phyloP scores from a whole-genome alignment of 352 stramenopile species.

The Phytopythium delawarense region DNA sequence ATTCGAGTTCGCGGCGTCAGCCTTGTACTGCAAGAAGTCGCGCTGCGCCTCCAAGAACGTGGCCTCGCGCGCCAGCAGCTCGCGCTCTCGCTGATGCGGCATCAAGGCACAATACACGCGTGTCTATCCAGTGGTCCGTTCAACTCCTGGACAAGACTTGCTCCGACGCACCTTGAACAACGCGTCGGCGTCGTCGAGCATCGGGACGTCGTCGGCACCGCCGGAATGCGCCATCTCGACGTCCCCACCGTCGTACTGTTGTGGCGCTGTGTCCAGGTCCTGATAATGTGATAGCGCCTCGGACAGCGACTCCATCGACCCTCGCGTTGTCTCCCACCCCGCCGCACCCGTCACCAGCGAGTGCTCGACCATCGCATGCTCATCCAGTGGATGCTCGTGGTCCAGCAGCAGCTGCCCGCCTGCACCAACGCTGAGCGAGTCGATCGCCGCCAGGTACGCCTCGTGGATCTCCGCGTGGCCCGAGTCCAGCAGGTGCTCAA shows the following conservation, averaged over 20 bases:
- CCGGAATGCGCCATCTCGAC: not conserved
- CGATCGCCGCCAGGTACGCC: slow-evolving; percentile 5
- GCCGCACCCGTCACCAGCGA: not conserved
- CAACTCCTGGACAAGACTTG: not conserved
- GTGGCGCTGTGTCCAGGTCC: too few relatives aligned
- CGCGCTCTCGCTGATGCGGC: slow-evolving; percentile 16
- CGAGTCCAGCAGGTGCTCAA: slow-evolving; percentile 10
- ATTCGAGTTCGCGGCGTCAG: slow-evolving; percentile 9
- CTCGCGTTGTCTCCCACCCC: not conserved
- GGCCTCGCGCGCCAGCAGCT: slow-evolving; percentile 41
- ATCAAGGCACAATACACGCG: not conserved
- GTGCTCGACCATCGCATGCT: not conserved
- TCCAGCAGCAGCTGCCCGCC: not conserved
- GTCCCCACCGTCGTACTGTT: not conserved
- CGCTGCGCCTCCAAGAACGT: slow-evolving; percentile 55
- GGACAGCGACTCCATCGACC: not conserved
- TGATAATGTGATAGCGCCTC: not conserved
- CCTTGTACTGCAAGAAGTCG: slow-evolving; percentile 52
- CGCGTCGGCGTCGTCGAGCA: not conserved
- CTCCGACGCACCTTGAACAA: not conserved
- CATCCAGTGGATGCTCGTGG: too few relatives aligned
- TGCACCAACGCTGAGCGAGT: not conserved
- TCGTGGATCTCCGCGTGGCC: slow-evolving; percentile 6
- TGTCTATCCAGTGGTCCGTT: not conserved
- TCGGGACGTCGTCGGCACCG: not conserved